A percentile compares a stretch with the other conserved stretches of the same genome.
These are phyloP conservation scores for Magnaporthiopsis incrustans DNA, from an alignment of 2,329 filamentous ascomycete species.

Conservation along the genomic window DNA sequence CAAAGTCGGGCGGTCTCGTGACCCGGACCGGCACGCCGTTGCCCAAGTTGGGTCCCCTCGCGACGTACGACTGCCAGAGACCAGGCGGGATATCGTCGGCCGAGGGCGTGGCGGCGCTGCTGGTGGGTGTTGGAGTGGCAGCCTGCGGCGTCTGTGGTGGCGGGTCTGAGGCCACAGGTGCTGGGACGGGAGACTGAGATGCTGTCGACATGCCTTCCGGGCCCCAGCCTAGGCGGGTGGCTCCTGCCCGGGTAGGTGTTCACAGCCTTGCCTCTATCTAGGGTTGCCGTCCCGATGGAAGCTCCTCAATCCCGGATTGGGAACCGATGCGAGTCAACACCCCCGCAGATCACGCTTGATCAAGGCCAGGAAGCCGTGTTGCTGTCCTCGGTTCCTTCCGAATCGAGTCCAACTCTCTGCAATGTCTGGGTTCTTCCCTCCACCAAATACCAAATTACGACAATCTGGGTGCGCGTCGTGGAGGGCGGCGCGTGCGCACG, in stretches of 20 bases:
- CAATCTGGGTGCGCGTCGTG: neutral
- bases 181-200: neutral
- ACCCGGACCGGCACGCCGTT: neutral
- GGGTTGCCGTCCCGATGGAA: neutral
- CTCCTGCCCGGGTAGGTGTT: neutral
- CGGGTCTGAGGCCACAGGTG: neutral
- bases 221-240: too few relatives aligned
- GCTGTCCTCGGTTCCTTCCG: neutral
- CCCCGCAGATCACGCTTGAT: neutral
- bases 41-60: neutral
- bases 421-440: neutral
- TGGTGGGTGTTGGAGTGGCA: neutral
- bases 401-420: neutral
- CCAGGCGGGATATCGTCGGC: too few relatives aligned
- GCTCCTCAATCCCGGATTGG: neutral
- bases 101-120: too few relatives aligned
- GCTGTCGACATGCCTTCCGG: neutral
- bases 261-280: neutral
- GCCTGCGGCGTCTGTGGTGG: neutral
- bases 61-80: neutral
- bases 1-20: neutral
- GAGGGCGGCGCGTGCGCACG: too few relatives aligned
- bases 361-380: neutral
- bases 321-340: neutral
- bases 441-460: neutral